Evolutionary conservation across 129 eudicot genomes (phyloP), one percentile per base, ranked within the genome.

Genomic region (Helichrysum umbraculigerum): DNA sequence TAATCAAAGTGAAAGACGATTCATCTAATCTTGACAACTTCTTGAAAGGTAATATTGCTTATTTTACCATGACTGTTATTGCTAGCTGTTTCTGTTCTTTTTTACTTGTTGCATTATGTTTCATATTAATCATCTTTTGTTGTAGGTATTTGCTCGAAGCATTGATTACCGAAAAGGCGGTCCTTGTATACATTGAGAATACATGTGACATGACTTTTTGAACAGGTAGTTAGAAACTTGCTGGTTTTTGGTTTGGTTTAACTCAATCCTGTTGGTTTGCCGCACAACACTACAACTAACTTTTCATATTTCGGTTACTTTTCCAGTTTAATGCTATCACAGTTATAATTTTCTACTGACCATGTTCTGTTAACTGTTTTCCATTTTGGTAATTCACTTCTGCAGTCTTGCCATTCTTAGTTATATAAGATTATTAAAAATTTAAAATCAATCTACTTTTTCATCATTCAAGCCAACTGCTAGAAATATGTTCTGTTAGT

Each of bases 11-110:
- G 56, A 3, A 58, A n/a, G 47, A 35, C 30, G 47, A n/a, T 32
- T 9, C 64, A 17, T 6, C 14, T 35, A 37, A 6, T 35, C 25
- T 37, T 58, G 68, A 59, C 68, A 59, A 16, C n/a, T 35, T 72
- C 35, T 20, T 25, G 56, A 73, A 73, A 58, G 77, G 77, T 72
- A 33, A 33, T 4, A 20, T 20, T n/a, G 19, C 63, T 20, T 59
- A 59, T 59, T 7, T 59, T 22, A 22, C 33, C 16, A 59, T 59
- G 33, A 21, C 21, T 59, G 39, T 34, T 34, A 17, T 59, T 21
- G 8, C 1, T 25, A 25, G 28, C 10, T 11, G 25, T 58, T 58
- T 58, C 29, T 22, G 32, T 58, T 58, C 9, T 20, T 9, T 59
- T 59, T 6, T 59, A 21, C 32, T 20, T 22, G 37, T 33, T 32